phyloP scores from a whole-genome alignment of 2,329 filamentous ascomycete species.

The Fusarium sp. region DNA sequence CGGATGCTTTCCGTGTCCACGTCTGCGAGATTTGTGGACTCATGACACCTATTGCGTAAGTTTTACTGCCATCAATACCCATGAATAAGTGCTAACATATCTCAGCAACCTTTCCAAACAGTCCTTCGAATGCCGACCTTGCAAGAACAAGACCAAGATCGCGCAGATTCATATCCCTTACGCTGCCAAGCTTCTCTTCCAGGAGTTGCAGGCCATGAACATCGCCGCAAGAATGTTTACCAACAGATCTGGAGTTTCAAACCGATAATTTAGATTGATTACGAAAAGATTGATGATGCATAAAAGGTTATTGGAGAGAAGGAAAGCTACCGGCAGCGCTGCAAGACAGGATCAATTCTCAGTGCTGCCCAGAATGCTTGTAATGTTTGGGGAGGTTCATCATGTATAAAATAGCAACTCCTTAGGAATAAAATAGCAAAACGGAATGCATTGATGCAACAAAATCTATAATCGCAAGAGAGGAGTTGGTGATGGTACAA shows the following conservation, averaged over 20 bases:
- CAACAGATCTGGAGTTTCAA: slow-evolving; percentile 79
- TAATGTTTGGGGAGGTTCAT: slow-evolving; percentile 37
- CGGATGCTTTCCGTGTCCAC: slow-evolving; percentile 97
- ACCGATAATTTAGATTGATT: slow-evolving; percentile 64
- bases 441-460: slow-evolving; percentile 42
- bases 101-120: slow-evolving; percentile 90
- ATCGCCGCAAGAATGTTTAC: slow-evolving; percentile 98
- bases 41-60: slow-evolving; percentile 99
- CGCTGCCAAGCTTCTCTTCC: slow-evolving; percentile 97
- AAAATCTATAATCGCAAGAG: slow-evolving; percentile 18
- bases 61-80: slow-evolving; percentile 47
- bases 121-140: slow-evolving; percentile 95
- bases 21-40: slow-evolving; percentile 98
- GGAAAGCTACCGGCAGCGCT: slow-evolving; percentile 10
- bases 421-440: slow-evolving; percentile 38
- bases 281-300: slow-evolving; percentile 23
- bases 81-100: slow-evolving; percentile 50
- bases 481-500: slow-evolving; percentile 33
- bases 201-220: slow-evolving; percentile 98
- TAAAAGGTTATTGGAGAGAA: slow-evolving; percentile 20
- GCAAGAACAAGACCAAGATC: slow-evolving; percentile 99
- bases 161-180: slow-evolving; percentile 98
- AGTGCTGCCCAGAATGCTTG: slow-evolving; percentile 26
- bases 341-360: slow-evolving; percentile 23
- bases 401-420: slow-evolving; percentile 40